These are phyloP conservation scores for Raddia distichophylla DNA, from an alignment of 176 grass and related monocot genomes.

Conservation along the genomic window DNA sequence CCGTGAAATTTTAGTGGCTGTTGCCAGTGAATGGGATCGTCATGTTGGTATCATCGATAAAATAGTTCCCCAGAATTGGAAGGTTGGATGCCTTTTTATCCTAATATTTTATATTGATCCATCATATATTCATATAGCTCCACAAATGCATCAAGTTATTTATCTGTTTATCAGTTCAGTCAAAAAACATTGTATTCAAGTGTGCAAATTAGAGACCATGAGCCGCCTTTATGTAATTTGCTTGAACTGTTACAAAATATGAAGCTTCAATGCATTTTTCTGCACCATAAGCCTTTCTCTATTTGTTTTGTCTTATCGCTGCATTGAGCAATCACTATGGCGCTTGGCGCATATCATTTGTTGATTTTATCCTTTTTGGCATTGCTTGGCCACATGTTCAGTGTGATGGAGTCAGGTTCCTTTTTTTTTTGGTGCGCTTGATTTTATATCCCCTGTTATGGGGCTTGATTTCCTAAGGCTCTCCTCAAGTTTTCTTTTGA, in stretches of 20 bases:
- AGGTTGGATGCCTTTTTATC: constrained; percentile 53
- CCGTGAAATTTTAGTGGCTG: constrained; percentile 75
- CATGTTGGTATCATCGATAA: constrained; percentile 78
- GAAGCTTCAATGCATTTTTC: not conserved
- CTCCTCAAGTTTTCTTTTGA: too few species aligned
- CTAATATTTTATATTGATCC: constrained; percentile 1
- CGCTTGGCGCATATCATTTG: not conserved
- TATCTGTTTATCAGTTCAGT: constrained; percentile 15
- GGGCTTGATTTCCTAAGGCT: not conserved
- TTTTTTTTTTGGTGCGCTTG: not conserved
- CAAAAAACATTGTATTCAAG: not conserved
- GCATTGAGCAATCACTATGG: not conserved
- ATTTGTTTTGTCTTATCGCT: constrained; percentile 1
- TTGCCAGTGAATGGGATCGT: constrained; percentile 80
- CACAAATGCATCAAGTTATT: not conserved
- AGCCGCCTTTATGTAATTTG: not conserved
- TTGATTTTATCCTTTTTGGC: not conserved
- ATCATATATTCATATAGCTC: constrained; percentile 26
- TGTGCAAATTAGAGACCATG: not conserved
- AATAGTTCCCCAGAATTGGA: constrained; percentile 94
- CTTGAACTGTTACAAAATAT: not conserved
- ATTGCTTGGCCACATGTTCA: not conserved
- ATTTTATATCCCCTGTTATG: not conserved
- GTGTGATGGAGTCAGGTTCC: not conserved
- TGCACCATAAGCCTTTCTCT: not conserved